A percentile compares a stretch with the other conserved stretches of the same genome.
phyloP scores from a whole-genome alignment of 768 basidiomycete genomes.

The Myochromella boudieri region DNA sequence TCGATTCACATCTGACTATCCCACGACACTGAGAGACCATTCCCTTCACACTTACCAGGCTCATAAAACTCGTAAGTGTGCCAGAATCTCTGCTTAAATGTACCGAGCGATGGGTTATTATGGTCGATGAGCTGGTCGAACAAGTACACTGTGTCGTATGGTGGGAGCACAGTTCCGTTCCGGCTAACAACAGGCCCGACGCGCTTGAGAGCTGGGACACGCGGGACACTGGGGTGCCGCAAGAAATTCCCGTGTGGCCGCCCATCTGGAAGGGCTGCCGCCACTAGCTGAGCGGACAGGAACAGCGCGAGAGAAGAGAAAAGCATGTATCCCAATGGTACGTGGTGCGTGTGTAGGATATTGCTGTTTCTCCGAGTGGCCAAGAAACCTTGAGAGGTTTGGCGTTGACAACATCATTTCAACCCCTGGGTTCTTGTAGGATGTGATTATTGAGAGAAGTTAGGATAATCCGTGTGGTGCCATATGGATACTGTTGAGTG shows the following conservation, averaged over 20 bases:
- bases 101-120: constrained; percentile 56
- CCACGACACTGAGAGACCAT: too few species aligned
- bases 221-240: constrained; percentile 33
- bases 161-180: constrained; percentile 44
- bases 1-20: not conserved
- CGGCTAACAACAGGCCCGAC: constrained; percentile 35
- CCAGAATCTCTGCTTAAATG: constrained; percentile 77
- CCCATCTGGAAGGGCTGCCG: constrained; percentile 31
- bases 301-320: constrained; percentile 5
- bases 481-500: too few species aligned
- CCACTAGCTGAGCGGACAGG: constrained; percentile 18
- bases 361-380: too few species aligned
- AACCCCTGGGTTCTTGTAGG: too few species aligned
- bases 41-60: constrained; percentile 37
- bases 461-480: too few species aligned
- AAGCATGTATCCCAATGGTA: too few species aligned
- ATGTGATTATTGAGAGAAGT: too few species aligned
- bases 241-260: constrained; percentile 41
- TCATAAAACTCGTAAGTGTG: constrained; percentile 66
- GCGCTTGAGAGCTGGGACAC: constrained; percentile 22
- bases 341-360: too few species aligned
- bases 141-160: constrained; percentile 44
- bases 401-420: too few species aligned
- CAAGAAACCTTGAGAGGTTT: too few species aligned
- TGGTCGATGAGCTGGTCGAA: constrained; percentile 63